Percentiles rank a stretch among this genome's conserved stretches.
Evolutionary conservation across 352 stramenopile genomes (phyloP).

Genomic region (Phytophthora macrochlamydospora): DNA sequence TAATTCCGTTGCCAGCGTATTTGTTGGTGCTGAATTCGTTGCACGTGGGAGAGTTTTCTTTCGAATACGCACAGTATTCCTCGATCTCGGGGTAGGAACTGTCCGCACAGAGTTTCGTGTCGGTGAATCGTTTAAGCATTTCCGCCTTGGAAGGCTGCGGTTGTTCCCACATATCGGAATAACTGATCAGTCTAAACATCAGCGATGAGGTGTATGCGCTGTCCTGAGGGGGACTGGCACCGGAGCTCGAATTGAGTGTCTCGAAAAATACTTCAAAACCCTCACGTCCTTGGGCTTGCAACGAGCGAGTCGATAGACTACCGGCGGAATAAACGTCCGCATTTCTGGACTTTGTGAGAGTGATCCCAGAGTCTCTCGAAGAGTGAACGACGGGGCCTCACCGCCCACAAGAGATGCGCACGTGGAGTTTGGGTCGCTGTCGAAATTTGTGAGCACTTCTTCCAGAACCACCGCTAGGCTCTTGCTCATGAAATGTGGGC

Average conservation of each 20-base stretch:
- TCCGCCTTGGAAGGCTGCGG: slow-evolving; percentile 8
- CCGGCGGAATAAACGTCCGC: slow-evolving; percentile 33
- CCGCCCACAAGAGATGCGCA: slow-evolving; percentile 12
- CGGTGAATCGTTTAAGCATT: slow-evolving; percentile 17
- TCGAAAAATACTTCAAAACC: slow-evolving; percentile 21
- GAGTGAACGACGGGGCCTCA: slow-evolving; percentile 9
- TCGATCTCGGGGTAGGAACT: slow-evolving; percentile 14
- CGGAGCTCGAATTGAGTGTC: not conserved
- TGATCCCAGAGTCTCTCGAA: slow-evolving; percentile 23
- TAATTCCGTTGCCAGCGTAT: slow-evolving; percentile 14
- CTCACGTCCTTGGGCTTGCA: slow-evolving; percentile 21
- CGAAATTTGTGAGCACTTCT: slow-evolving; percentile 11
- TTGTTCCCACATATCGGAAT: slow-evolving; percentile 43
- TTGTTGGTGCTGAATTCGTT: not conserved
- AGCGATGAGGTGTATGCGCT: slow-evolving; percentile 26
- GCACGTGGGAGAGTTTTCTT: slow-evolving; percentile 33
- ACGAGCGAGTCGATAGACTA: slow-evolving; percentile 31
- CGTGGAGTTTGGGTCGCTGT: slow-evolving; percentile 14
- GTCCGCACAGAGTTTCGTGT: slow-evolving; percentile 13
- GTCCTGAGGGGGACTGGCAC: slow-evolving; percentile 6
- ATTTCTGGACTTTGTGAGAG: slow-evolving; percentile 17
- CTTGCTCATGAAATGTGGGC: slow-evolving; percentile 4
- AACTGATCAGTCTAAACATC: slow-evolving; percentile 41
- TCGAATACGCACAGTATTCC: slow-evolving; percentile 50
- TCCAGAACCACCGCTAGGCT: slow-evolving; percentile 7